Evolutionary conservation across 148 eudicot genomes (phyloP), one percentile per base, ranked within the genome.

Genomic region (Gaultheria prostrata): DNA sequence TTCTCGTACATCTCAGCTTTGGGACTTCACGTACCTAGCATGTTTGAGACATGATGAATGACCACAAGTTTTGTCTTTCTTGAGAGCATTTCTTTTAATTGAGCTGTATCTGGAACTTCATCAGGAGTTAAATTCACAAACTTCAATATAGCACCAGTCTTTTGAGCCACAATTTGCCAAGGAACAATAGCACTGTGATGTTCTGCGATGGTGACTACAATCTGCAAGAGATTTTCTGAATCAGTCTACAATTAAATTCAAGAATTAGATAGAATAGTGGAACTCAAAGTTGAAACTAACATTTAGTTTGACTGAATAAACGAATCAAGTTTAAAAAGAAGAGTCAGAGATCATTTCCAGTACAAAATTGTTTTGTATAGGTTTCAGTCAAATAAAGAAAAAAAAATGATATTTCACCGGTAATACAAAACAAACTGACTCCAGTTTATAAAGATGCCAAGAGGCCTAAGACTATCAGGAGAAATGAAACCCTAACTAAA

Each of bases 131-230:
- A 86, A 85, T 84, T 88, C 67, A 91, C 97, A 91, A 86, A 94
- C 82, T 91, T 92, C 79, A 97, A 87, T 76, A 84, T 73, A 17
- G 98, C 98, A 78, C 99, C 98, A 77, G 99, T 94, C 89, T 92
- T 94, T 83, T 94, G 89, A 83, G 94, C 92, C 45, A 92, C 91
- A 83, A 94, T 3, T 92, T 97, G 99, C 99, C 98, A 94, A 54
- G 99, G 99, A 87, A 97, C 99, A 86, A 94, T 92, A 78, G 93
- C 92, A 85, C 99, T 97, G 82, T 97, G 99, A 92, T 97, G 99
- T 87, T 97, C 99, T 75, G 98, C 99, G 59, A 93, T 88, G 33
- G 98, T 93, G 73, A 94, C 88, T 49, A 97, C 57, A 82, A 97
- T 85, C 99, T 97, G 92, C 84, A 83, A 82, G 54, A 82, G 78